Percentiles rank a stretch among this genome's conserved stretches.
phyloP scores from a whole-genome alignment of 176 grass and related monocot genomes.

The Calamus simplicifolius region DNA sequence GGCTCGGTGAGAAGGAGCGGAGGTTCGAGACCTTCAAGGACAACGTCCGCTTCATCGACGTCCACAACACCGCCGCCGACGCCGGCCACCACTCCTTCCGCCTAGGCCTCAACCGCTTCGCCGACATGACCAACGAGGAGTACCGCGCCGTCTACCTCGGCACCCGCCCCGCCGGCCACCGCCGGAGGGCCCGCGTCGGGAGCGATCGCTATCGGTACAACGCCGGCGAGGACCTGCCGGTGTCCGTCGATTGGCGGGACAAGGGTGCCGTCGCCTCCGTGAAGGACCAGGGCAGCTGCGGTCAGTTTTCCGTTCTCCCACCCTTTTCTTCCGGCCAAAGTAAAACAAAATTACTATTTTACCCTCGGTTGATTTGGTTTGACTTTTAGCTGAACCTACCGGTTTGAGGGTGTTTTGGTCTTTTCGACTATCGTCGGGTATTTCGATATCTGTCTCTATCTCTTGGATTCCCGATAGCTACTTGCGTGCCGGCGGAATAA shows the following conservation, averaged over 20 bases:
- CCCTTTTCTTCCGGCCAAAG: neutral
- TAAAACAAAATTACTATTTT: no score
- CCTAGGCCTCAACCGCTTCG: no score
- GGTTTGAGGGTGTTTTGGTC: no score
- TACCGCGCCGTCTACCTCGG: neutral
- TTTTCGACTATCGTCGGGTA: no score
- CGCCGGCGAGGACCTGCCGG: neutral
- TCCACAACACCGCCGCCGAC: neutral
- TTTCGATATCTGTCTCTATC: no score
- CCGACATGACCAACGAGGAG: no score
- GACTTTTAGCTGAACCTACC: no score
- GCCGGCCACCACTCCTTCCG: no score
- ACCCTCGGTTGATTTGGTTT: no score
- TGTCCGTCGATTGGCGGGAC: slow-evolving; percentile 4
- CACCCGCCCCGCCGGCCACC: neutral
- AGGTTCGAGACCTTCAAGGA: slow-evolving; percentile 2
- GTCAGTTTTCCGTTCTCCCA: neutral
- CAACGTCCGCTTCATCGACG: slow-evolving; percentile 9
- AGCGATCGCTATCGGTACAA: slow-evolving; percentile 1
- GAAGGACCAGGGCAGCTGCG: slow-evolving; percentile 12
- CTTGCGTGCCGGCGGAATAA: no score
- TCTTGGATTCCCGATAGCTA: no score
- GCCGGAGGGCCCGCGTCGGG: neutral
- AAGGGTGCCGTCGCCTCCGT: slow-evolving; percentile 11
- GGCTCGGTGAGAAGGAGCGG: neutral